Evolutionary conservation across 1,139 yeast genomes (phyloP), one percentile per base, ranked within the genome.

Genomic region (Wickerhamiella infanticola): DNA sequence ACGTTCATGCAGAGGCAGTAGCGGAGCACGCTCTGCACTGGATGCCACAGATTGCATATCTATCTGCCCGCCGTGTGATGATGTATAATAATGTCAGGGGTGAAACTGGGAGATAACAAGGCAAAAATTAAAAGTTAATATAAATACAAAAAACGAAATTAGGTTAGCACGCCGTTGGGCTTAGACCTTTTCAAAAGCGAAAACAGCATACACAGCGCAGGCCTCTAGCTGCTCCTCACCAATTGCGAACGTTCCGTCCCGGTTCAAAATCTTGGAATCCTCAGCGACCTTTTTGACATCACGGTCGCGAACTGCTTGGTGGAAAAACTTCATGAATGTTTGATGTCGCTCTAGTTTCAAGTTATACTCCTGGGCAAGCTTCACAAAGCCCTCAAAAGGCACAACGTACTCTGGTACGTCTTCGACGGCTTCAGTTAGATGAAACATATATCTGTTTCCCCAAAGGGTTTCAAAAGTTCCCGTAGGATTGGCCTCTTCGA

Each of bases 341-440:
- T 79, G 79, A 56, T 80, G 80, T 55, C 77, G 76, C 48, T 79
- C 73, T 49, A 93, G 65, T 47, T 77, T 79, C 55, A 90, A 64
- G 25, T 86, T 85, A 60, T 79, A 82, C 50, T 85, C 94, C 7
- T 56, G 56, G 43, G 95, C 93, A 44, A 86, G 65, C 49, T 80
- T 75, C 60, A 94, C 71, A 49, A 90, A 74, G 0, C 81, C 75
- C 57, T 90, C 96, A 64, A 90, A 86, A 0, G 97, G 98, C 4
- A 90, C 96, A n/a, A 90, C 93, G 58, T 83, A 90, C 59, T 90
- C 99, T 0, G 97, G 97, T 6, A 90, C 96, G 57, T 90, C 80
- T 52, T 85, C 96, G 43, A 90, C 93, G 0, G 99, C 98, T 64
- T 90, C 98, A 53, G 79, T 79, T 50, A 90, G 67, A 65, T 72